These are phyloP conservation scores for Acidomyces sp. DNA, from an alignment of 495 filamentous ascomycete species.

Conservation along the genomic window DNA sequence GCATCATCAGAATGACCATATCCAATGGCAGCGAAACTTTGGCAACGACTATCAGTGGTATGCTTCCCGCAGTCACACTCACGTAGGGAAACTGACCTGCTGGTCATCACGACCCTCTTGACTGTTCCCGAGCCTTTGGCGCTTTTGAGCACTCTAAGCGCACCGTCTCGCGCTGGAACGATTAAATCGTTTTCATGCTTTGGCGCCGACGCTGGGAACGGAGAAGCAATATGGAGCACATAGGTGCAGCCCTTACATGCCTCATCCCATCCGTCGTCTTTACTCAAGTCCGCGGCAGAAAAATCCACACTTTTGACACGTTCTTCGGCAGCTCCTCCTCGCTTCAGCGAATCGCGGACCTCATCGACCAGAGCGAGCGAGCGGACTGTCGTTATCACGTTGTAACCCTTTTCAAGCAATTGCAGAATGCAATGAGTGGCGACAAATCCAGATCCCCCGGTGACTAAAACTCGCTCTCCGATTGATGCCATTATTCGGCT, in stretches of 20 bases:
- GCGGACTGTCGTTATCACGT: constrained; percentile 14
- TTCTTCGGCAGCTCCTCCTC: constrained; percentile 6
- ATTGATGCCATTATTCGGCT: neutral
- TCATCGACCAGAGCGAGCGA: constrained; percentile 10
- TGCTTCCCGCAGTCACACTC: neutral
- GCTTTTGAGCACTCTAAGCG: constrained; percentile 13
- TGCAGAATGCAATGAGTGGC: constrained; percentile 9
- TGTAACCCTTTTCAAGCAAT: constrained; percentile 10
- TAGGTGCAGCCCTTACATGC: constrained; percentile 18
- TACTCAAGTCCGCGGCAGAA: constrained; percentile 16
- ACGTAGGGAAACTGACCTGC: neutral
- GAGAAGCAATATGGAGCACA: constrained; percentile 18
- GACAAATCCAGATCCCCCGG: constrained; percentile 13
- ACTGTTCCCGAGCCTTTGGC: constrained; percentile 18
- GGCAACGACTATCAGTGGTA: neutral
- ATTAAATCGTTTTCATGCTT: constrained; percentile 20
- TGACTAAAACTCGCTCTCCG: neutral
- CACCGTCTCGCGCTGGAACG: constrained; percentile 14
- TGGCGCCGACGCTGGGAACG: constrained; percentile 13
- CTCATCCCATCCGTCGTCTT: constrained; percentile 18
- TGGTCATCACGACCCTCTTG: constrained; percentile 16
- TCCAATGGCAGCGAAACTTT: neutral
- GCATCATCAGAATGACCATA: neutral
- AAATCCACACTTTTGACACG: constrained; percentile 11
- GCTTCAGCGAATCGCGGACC: constrained; percentile 10